Percentiles rank a stretch among this genome's conserved stretches.
Evolutionary conservation across 2,329 filamentous ascomycete genomes (phyloP).

Genomic region (Ophiocordyceps camponoti-leonardi): DNA sequence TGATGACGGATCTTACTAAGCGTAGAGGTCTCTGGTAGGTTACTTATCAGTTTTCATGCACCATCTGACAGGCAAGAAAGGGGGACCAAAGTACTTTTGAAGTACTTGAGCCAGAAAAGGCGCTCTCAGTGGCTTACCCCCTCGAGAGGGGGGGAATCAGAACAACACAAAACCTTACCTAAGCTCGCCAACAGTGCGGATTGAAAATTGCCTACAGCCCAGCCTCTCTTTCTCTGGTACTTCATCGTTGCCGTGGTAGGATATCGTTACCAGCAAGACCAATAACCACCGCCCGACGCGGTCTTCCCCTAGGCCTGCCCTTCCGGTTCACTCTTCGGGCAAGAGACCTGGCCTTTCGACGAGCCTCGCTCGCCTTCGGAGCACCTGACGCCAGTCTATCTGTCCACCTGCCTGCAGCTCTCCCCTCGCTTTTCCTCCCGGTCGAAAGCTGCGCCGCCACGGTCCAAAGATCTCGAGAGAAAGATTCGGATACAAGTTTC

Average conservation of each 20-base stretch:
- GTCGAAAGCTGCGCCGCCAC: conserved; percentile 10
- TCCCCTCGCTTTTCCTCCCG: conserved; percentile 1
- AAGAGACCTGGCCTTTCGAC: neutral
- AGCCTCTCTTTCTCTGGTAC: conserved; percentile 11
- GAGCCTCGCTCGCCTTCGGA: conserved; percentile 1
- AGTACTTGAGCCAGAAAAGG: neutral
- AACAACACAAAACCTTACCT: conserved; percentile 24
- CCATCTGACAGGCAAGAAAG: no score
- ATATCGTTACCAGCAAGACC: conserved; percentile 2
- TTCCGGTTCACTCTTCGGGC: conserved; percentile 1
- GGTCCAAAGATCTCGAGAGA: conserved; percentile 8
- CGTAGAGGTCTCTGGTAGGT: no score
- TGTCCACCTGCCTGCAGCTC: conserved; percentile 3
- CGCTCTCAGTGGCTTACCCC: conserved; percentile 1
- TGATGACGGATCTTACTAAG: no score
- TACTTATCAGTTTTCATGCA: no score
- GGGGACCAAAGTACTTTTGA: no score
- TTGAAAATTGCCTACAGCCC: conserved; percentile 23
- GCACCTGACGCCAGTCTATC: neutral
- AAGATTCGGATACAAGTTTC: conserved; percentile 4
- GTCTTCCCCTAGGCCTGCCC: conserved; percentile 1
- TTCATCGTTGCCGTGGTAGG: conserved; percentile 3
- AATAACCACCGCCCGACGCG: conserved; percentile 2
- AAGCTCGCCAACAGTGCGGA: conserved; percentile 22
- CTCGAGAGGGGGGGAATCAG: conserved; percentile 11